Evolutionary conservation across 2,329 filamentous ascomycete species (phyloP).

Genomic region (Zasmidium cellare): DNA sequence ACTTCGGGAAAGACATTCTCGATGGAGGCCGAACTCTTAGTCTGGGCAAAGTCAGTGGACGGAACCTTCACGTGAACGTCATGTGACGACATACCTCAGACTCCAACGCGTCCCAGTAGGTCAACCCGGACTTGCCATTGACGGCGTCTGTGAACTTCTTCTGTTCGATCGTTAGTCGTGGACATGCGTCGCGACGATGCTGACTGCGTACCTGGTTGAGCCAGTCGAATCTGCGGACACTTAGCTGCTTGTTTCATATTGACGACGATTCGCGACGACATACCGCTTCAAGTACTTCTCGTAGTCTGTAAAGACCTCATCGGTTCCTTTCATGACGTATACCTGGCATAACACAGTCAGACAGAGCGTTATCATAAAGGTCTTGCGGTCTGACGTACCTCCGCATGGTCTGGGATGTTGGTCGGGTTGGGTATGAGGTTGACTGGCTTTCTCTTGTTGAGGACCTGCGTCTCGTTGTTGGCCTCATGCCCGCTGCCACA

Average conservation of each 20-base stretch:
- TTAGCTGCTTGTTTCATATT: slow-evolving; percentile 11
- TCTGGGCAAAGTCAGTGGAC: slow-evolving; percentile 36
- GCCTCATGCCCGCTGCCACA: slow-evolving; percentile 8
- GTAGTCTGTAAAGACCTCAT: slow-evolving; percentile 85
- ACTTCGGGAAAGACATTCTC: slow-evolving; percentile 90
- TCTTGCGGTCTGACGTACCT: slow-evolving; percentile 60
- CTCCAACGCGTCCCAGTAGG: slow-evolving; percentile 81
- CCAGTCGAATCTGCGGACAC: slow-evolving; percentile 72
- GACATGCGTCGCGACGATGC: neutral
- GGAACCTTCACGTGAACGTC: slow-evolving; percentile 6
- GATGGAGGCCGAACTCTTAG: slow-evolving; percentile 76
- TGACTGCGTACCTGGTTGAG: slow-evolving; percentile 72
- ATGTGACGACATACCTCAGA: slow-evolving; percentile 34
- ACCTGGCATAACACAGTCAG: slow-evolving; percentile 60
- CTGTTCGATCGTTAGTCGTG: slow-evolving; percentile 44
- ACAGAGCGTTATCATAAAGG: slow-evolving; percentile 2
- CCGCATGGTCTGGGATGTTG: slow-evolving; percentile 76
- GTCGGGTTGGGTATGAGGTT: slow-evolving; percentile 71
- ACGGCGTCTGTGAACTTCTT: slow-evolving; percentile 94
- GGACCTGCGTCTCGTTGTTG: slow-evolving; percentile 61
- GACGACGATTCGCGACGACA: slow-evolving; percentile 33
- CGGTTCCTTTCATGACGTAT: slow-evolving; percentile 87
- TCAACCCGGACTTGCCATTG: slow-evolving; percentile 86
- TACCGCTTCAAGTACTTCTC: slow-evolving; percentile 84
- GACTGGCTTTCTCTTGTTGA: slow-evolving; percentile 95